Percentiles rank a stretch among this genome's conserved stretches.
Conservation (phyloP, 768 basidiomycete species). For the Floccularia luteovirens region DNA sequence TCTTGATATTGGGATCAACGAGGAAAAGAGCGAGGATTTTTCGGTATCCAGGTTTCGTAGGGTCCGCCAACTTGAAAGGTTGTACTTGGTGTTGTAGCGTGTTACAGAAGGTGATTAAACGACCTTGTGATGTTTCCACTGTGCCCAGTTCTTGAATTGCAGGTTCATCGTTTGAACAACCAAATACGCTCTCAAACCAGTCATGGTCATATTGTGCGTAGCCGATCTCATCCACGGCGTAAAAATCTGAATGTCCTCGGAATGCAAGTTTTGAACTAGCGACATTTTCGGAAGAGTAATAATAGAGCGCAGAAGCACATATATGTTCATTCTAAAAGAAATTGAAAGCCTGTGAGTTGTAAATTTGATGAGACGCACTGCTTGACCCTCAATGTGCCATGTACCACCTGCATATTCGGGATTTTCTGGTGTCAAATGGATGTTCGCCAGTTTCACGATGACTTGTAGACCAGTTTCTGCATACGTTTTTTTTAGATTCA, state of each 20-base stretch:
- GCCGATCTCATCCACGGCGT: neutral
- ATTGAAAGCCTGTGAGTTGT: neutral
- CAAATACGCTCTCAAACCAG: conserved; percentile 4
- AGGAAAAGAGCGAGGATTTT: conserved; percentile 33
- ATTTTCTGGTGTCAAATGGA: conserved; percentile 9
- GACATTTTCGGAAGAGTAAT: conserved; percentile 1
- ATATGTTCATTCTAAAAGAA: conserved; percentile 3
- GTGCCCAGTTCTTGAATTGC: conserved; percentile 17
- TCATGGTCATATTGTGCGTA: neutral
- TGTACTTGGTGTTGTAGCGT: conserved; percentile 26
- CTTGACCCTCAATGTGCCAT: conserved; percentile 12
- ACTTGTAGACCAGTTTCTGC: conserved; percentile 6
- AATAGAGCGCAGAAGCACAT: conserved; percentile 1
- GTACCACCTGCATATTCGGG: conserved; percentile 9
- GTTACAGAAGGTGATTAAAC: conserved; percentile 27
- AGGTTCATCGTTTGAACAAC: conserved; percentile 7
- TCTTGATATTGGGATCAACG: conserved; percentile 20
- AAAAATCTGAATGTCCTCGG: neutral
- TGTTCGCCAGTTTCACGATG: conserved; percentile 11
- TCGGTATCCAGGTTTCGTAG: conserved; percentile 25
- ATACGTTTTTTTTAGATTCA: neutral
- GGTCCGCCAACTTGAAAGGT: conserved; percentile 25
- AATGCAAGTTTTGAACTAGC: conserved; percentile 1
- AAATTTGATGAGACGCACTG: conserved; percentile 4
- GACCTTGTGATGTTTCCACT: conserved; percentile 18